Percentiles rank a stretch among this genome's conserved stretches.
phyloP scores from a whole-genome alignment of 768 basidiomycete species.

The Kwoniella europaea region DNA sequence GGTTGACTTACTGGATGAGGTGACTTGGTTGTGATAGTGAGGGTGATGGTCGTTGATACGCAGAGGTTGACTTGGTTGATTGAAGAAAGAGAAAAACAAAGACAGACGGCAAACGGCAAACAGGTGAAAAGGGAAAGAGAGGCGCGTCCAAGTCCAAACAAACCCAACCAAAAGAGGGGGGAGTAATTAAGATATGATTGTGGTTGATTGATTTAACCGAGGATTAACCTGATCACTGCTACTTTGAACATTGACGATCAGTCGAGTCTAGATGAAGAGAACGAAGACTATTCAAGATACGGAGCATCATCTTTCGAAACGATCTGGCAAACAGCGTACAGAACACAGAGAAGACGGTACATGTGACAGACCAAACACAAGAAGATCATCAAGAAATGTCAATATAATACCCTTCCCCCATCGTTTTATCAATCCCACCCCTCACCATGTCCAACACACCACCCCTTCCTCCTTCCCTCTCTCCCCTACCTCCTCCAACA shows the following conservation, averaged over 20 bases:
- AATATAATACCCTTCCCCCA: not conserved
- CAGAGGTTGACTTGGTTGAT: not conserved
- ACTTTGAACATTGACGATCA: too few relatives aligned
- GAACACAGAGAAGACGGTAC: too few relatives aligned
- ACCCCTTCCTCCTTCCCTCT: constrained; percentile 15
- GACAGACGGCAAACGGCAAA: not conserved
- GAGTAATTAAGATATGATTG: too few relatives aligned
- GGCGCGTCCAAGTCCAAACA: constrained; percentile 8
- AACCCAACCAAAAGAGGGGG: too few relatives aligned
- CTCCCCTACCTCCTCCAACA: constrained; percentile 13
- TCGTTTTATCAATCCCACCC: too few relatives aligned
- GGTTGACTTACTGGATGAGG: constrained; percentile 11
- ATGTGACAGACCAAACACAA: too few relatives aligned
- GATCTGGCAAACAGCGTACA: too few relatives aligned
- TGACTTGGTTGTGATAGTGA: not conserved
- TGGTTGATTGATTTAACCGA: too few relatives aligned
- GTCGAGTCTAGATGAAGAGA: too few relatives aligned
- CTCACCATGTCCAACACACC: not conserved
- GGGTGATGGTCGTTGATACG: not conserved
- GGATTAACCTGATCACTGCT: too few relatives aligned
- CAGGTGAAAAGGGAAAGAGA: constrained; percentile 10
- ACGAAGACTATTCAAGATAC: too few relatives aligned
- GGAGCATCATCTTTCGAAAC: too few relatives aligned
- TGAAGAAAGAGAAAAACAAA: not conserved
- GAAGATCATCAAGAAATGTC: not conserved